These are phyloP conservation scores for Plectosphaerella cucumerina DNA, from an alignment of 2,329 filamentous ascomycete species.

Conservation along the genomic window DNA sequence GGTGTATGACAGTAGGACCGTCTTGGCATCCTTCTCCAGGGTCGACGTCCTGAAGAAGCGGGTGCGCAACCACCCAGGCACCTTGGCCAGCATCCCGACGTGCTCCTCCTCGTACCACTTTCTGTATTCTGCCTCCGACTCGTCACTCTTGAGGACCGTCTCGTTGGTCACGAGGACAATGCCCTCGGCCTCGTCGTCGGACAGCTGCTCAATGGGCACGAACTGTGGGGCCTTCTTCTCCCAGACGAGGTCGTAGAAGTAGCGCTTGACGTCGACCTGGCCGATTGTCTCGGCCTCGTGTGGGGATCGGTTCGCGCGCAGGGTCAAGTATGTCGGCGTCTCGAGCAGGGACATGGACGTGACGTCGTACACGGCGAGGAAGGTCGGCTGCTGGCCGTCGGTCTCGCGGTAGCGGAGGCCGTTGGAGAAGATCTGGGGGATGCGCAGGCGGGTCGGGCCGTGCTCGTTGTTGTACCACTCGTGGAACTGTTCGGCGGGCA, in stretches of 20 bases:
- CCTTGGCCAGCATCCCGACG: constrained; percentile 63
- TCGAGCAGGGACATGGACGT: constrained; percentile 68
- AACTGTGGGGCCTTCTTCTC: constrained; percentile 54
- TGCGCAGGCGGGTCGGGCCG: constrained; percentile 72
- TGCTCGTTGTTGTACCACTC: constrained; percentile 96
- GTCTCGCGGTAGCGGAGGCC: constrained; percentile 74
- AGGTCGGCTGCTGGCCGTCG: constrained; percentile 61
- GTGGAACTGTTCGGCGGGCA: constrained; percentile 69
- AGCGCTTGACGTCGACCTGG: constrained; percentile 61
- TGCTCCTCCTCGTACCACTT: constrained; percentile 77
- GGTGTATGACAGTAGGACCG: constrained; percentile 61
- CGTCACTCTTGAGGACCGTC: constrained; percentile 47
- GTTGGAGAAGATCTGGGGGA: constrained; percentile 69
- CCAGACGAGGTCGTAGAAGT: constrained; percentile 64
- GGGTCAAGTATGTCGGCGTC: constrained; percentile 63
- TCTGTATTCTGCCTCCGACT: constrained; percentile 48
- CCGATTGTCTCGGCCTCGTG: constrained; percentile 51
- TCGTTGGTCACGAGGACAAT: constrained; percentile 60
- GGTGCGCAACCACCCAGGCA: constrained; percentile 75
- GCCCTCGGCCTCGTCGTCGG: constrained; percentile 54
- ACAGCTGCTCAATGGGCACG: constrained; percentile 53
- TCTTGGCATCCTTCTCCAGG: constrained; percentile 50
- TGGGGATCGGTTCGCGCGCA: constrained; percentile 54
- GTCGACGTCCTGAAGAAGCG: constrained; percentile 65
- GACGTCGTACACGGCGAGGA: constrained; percentile 79